These are phyloP conservation scores for Penicillium sp. DNA, from an alignment of 2,329 filamentous ascomycete genomes.

Conservation along the genomic window DNA sequence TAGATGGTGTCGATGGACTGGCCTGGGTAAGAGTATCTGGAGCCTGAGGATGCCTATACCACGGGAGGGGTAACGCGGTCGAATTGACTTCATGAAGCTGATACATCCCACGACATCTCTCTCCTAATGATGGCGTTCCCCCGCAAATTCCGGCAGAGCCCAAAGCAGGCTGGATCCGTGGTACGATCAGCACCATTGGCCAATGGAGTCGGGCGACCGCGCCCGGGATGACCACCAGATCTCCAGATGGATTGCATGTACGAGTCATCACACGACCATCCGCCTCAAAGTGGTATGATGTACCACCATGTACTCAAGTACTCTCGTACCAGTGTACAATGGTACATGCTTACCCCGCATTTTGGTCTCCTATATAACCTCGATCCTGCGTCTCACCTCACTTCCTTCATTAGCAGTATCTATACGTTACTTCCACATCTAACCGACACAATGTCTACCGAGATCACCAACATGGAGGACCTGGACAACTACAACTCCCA, in stretches of 20 bases:
- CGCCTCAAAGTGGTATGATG: background rate
- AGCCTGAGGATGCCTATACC: background rate
- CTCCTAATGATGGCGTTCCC: background rate
- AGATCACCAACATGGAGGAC: background rate
- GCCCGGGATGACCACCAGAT: conserved; percentile 18
- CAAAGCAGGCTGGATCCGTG: conserved; percentile 3
- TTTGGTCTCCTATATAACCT: conserved; percentile 9
- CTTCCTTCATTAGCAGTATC: background rate
- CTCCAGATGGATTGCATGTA: conserved; percentile 13
- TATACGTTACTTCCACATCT: background rate
- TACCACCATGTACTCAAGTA: background rate
- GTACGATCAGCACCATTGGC: background rate
- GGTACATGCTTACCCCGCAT: conserved; percentile 11
- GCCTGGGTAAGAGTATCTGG: background rate
- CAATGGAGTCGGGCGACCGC: background rate
- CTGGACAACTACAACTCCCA: conserved; percentile 31
- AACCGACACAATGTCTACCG: background rate
- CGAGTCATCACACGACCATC: conserved; percentile 18
- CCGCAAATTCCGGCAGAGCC: background rate
- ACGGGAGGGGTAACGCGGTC: background rate
- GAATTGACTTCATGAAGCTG: background rate
- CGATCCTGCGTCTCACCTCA: background rate
- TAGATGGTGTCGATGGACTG: too few relatives aligned
- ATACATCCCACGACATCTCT: background rate
- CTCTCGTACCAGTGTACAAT: background rate